Base-by-base conservation (phyloP, 176 grass and related monocot genomes). In the Oryza glumipatula region DNA sequence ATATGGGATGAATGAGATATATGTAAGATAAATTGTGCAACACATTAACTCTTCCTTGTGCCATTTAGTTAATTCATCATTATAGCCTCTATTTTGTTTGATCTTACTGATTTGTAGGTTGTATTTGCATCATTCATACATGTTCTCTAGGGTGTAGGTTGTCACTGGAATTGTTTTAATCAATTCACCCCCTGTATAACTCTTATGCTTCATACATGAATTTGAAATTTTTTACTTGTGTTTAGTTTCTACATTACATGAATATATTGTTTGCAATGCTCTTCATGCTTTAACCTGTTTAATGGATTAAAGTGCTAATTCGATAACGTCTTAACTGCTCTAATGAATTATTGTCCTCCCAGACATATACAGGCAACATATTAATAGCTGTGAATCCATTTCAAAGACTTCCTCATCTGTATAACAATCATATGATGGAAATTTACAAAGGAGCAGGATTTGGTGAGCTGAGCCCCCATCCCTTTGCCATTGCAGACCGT, bases 371-470 rank as follows among this genome's bases (percentile, higher is more conserved):
- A 15, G 95, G 95, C 13, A 94, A 93, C 45, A 98, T 98, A 90
- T 81, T 98, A 84, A 95, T 98, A 86, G 95, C 95, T 51, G 91
- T 98, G 69, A 98, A 98, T 88, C 95, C 95, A 73, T 98, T 98
- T 84, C 93, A 88, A 91, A 90, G 95, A 77, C 84, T 98, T 79
- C 89, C 95, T 32, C 95, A 98, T 79, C 89, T 98, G 28, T 98
- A 98, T 89, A 92, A 85, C 52, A 91, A 93, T 76, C 95, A 98
- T 64, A 98, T 98, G 95, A 98, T 98, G 95, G 92, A 86, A 80
- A 90, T 95, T 17, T 98, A 98, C 85, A 98, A 98, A 80, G 92
- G 91, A 75, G 93, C 91, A 56, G 76, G 58, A 77, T 95, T 98
- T 82, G 95, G 95, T 76, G 95, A 98, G 60, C 75, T 98, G 68